Evolutionary conservation across 768 basidiomycete species (phyloP).

Genomic region (Leccinum boreale): DNA sequence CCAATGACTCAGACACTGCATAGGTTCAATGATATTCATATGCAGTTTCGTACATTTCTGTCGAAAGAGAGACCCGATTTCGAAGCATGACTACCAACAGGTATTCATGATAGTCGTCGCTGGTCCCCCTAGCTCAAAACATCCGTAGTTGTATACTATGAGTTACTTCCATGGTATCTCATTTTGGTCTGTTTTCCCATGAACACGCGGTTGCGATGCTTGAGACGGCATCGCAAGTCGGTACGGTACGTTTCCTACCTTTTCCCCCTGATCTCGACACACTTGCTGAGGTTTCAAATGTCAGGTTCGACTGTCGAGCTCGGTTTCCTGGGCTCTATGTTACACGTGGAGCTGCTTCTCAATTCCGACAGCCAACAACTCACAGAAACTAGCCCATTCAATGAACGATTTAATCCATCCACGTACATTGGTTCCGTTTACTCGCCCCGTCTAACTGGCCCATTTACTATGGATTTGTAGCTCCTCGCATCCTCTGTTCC

Average conservation of each 20-base stretch:
- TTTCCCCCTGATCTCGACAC: not conserved
- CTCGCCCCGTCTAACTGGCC: no score
- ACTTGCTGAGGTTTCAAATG: constrained; percentile 12
- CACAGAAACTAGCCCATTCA: constrained; percentile 47
- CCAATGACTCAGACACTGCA: constrained; percentile 58
- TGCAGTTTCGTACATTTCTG: constrained; percentile 79
- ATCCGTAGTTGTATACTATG: constrained; percentile 81
- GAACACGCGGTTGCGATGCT: constrained; percentile 74
- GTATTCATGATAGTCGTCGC: constrained; percentile 28
- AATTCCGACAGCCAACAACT: constrained; percentile 71
- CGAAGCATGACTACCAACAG: constrained; percentile 78
- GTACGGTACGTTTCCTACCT: constrained; percentile 67
- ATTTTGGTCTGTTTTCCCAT: constrained; percentile 74
- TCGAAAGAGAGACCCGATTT: constrained; percentile 58
- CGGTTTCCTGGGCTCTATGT: constrained; percentile 75
- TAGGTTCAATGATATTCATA: constrained; percentile 45
- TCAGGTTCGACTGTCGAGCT: constrained; percentile 63
- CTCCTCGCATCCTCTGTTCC: constrained; percentile 65
- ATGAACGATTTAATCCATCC: constrained; percentile 49
- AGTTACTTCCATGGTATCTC: constrained; percentile 54
- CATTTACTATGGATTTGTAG: constrained; percentile 31
- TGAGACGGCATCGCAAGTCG: constrained; percentile 78
- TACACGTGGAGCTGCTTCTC: constrained; percentile 70
- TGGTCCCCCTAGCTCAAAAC: constrained; percentile 78
- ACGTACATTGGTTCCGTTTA: constrained; percentile 39